phyloP scores from a whole-genome alignment of 177 flowering plant genomes.

The Vitis hybrid region DNA sequence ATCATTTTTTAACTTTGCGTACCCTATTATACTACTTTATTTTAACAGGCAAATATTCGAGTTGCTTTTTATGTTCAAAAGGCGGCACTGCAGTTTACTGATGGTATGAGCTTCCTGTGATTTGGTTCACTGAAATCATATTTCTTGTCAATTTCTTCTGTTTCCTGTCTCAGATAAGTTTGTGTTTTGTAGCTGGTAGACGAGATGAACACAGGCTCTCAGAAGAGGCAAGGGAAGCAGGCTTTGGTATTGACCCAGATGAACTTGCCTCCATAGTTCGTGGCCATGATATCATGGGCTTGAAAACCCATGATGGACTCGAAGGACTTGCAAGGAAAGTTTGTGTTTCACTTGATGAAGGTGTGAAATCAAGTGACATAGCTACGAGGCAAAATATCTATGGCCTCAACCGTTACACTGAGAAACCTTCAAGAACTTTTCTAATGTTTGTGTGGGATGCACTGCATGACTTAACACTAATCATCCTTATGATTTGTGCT shows the following conservation, averaged over 20 bases:
- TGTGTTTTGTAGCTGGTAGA: slow-evolving; percentile 28
- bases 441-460: slow-evolving; percentile 70
- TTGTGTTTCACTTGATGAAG: slow-evolving; percentile 39
- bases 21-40: background rate
- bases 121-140: too few species aligned
- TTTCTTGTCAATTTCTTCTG: background rate
- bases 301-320: slow-evolving; percentile 37
- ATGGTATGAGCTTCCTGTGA: slow-evolving; percentile 33
- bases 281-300: slow-evolving; percentile 38
- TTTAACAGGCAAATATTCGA: slow-evolving; percentile 51
- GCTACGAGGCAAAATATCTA: slow-evolving; percentile 42
- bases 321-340: slow-evolving; percentile 45
- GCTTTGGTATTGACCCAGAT: slow-evolving; percentile 47
- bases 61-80: slow-evolving; percentile 49
- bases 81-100: slow-evolving; percentile 58
- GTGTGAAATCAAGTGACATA: slow-evolving; percentile 34
- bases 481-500: slow-evolving; percentile 67
- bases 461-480: slow-evolving; percentile 61
- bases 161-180: background rate
- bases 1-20: too few species aligned
- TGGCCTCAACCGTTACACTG: slow-evolving; percentile 52
- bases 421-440: slow-evolving; percentile 56
- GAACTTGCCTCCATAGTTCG: slow-evolving; percentile 55
- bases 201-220: slow-evolving; percentile 28
- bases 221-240: slow-evolving; percentile 37